Evolutionary conservation across 768 basidiomycete species (phyloP), one percentile per base, ranked within the genome.

Genomic region (Calocybe cyanea): DNA sequence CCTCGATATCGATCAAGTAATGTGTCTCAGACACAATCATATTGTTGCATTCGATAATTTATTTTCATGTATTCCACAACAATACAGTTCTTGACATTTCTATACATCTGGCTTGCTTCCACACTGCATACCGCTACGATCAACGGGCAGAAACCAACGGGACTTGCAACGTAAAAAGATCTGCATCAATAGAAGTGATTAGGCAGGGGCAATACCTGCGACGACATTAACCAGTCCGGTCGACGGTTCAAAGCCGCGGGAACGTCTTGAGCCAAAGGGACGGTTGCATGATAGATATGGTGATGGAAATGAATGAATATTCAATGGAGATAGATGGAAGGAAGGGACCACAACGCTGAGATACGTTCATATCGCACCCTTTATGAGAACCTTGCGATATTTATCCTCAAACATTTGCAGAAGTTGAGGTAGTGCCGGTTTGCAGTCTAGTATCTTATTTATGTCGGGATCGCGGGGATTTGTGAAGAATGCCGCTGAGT

Each of bases 301-400:
- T 51, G 49, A 52, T 44, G 55, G 52, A 50, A 46, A 44, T 48
- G 49, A 53, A 48, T 34, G 57, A 53, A 51, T 39, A 52, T 52
- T 25, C n/a, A 42, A 44, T 43, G 52, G 48, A 58, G 42, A 48
- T 39, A 52, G 40, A 57, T 37, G 47, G 53, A 51, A 50, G 52
- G 42, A 45, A 41, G 33, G 44, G 43, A 43, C 38, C 36, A 21
- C 33, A 47, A 41, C 31, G 38, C 13, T 25, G 44, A 38, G 34
- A 54, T 14, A 53, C 44, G 34, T 36, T 71, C 72, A 93, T 67
- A 95, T 87, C 61, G 93, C 92, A 56, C 95, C 95, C 72, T 83
- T 93, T 66, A 98, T 91, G 58, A 80, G 81, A 48, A 96, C 82
- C 63, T 85, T 90, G 53, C 85, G 77, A 63, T 91, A 92, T 66